Conservation (phyloP, 2,329 filamentous ascomycete genomes). For the Monilinia fructigena region DNA sequence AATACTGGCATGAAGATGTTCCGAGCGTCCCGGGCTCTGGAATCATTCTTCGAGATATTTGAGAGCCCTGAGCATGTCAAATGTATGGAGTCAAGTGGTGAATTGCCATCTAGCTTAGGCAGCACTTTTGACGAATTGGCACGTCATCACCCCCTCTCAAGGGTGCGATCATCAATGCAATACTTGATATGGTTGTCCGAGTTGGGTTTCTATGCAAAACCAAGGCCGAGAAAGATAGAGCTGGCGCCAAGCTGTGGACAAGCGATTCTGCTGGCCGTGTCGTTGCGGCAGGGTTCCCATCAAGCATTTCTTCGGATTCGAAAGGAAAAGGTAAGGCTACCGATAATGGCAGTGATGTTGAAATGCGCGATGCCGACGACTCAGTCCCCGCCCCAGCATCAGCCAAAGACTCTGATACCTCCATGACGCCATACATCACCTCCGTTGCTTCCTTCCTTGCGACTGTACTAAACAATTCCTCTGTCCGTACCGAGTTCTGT, state of each 20-base stretch:
- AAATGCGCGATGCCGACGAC: constrained; percentile 59
- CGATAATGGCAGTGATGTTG: constrained; percentile 56
- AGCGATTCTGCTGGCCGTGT: constrained; percentile 57
- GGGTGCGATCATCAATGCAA: constrained; percentile 75
- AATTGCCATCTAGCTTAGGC: constrained; percentile 72
- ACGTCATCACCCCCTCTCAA: constrained; percentile 88
- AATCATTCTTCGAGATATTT: constrained; percentile 93
- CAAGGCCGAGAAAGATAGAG: constrained; percentile 66
- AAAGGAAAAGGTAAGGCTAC: constrained; percentile 45
- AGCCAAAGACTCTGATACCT: constrained; percentile 32
- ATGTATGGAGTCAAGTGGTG: constrained; percentile 72
- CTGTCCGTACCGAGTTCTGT: constrained; percentile 58
- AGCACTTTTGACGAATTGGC: constrained; percentile 90
- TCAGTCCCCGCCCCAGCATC: neutral
- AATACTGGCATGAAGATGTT: constrained; percentile 85
- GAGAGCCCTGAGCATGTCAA: constrained; percentile 87
- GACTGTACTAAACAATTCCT: constrained; percentile 37
- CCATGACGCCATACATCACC: constrained; percentile 59
- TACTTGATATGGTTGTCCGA: constrained; percentile 83
- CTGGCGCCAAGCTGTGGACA: constrained; percentile 77
- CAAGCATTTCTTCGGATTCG: constrained; percentile 34
- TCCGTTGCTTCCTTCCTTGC: constrained; percentile 74
- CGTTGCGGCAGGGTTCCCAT: constrained; percentile 52
- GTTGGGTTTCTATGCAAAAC: constrained; percentile 71
- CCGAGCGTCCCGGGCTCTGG: constrained; percentile 74